Base-by-base conservation (phyloP, 176 grass and related monocot genomes). In the Rhynchospora tenuis region DNA sequence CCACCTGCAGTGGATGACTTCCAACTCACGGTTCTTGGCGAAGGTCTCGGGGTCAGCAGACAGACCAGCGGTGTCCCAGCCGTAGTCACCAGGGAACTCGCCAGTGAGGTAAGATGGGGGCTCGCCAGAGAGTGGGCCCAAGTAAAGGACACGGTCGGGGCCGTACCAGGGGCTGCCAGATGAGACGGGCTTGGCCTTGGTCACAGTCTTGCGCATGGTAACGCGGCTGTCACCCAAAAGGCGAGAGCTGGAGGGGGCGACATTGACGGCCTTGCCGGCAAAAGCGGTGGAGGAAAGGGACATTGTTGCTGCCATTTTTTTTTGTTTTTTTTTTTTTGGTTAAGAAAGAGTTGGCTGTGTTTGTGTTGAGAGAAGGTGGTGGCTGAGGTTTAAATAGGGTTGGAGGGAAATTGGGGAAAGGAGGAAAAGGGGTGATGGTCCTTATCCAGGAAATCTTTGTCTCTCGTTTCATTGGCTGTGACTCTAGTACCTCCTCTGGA, bases 71-170 rank as follows among this genome's bases (percentile, higher is more conserved):
- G 94, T 97, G 90, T 97, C 94, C 94, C 94, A 97, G 8, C 94
- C 94, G 58, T 97, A 94, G 86, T 97, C 90, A 10, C 94, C 92
- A 0, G 94, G 94, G 86, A 94, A 97, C 82, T 97, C 94, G 15
- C 94, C 94, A 2, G 80, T 94, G 16, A 97, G 86, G 88, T 97
- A 97, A 84, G 88, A 90, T 17, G 91, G 94, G 6, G 92, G 88
- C 80, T 90, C 85, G 8, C 94, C 94, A 16, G 94, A 97, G 45
- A 97, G 69, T 14, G 94, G 94, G 75, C 94, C 92, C 7, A 97
- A 69, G 85, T 94, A 97, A 22, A 89, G 79, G 50, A 97, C 94
- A 20, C 94, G 90, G 83, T 94, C 94, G 0, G 94, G 76, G 17
- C 94, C 94, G 81, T 97, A 97, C 92, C 92, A 97, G 0, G 92